Evolutionary conservation across 345 rosid genomes (phyloP).

Genomic region (Pseudoturritis turrita): DNA sequence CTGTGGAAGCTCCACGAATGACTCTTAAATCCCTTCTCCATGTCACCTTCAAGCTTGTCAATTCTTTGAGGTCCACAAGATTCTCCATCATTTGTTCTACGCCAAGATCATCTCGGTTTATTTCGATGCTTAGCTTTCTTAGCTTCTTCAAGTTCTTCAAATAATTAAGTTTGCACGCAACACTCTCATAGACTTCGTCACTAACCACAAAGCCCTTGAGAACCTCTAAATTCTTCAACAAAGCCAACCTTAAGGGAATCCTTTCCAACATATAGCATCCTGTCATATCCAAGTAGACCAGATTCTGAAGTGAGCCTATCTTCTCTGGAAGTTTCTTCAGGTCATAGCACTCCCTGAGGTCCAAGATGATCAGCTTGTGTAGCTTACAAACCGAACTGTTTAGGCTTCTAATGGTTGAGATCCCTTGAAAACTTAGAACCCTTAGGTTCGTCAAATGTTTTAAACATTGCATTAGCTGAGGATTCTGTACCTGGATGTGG

Average conservation of each 20-base stretch:
- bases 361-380: slow-evolving; percentile 33
- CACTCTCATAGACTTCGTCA: not conserved
- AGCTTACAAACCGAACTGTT: slow-evolving; percentile 20
- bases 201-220: slow-evolving; percentile 55
- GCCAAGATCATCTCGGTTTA: not conserved
- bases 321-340: slow-evolving; percentile 35
- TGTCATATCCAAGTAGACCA: slow-evolving; percentile 40
- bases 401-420: slow-evolving; percentile 33
- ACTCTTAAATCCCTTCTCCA: slow-evolving; percentile 23
- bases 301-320: slow-evolving; percentile 32
- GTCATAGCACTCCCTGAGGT: slow-evolving; percentile 46
- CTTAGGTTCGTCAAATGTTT: slow-evolving; percentile 21
- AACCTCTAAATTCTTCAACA: slow-evolving; percentile 37
- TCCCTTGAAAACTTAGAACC: slow-evolving; percentile 45
- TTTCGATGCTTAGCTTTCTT: slow-evolving; percentile 36
- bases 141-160: slow-evolving; percentile 14
- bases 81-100: not conserved
- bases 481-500: slow-evolving; percentile 26
- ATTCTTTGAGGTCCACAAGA: not conserved
- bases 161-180: not conserved
- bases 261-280: slow-evolving; percentile 42
- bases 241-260: slow-evolving; percentile 36
- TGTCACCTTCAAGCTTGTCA: slow-evolving; percentile 23
- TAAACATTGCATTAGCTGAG: slow-evolving; percentile 10
- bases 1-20: not conserved